Base-by-base conservation (phyloP, 2,329 filamentous ascomycete species). In the Aplosporella prunicola region DNA sequence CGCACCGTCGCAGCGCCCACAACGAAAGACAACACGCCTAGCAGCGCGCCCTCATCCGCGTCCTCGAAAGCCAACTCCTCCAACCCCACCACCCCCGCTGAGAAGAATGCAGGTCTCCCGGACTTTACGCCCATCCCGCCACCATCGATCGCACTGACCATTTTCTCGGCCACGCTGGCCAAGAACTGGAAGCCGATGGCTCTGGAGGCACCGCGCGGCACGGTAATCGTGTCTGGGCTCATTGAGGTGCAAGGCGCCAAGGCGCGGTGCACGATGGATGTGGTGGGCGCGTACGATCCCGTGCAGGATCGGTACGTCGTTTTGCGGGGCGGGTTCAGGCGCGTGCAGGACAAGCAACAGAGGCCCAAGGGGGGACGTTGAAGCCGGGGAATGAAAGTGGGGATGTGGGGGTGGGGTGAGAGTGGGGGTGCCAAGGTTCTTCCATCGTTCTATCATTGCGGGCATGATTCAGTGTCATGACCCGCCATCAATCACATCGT, bases 211-310 rank as follows among this genome's bases (percentile, higher is more conserved):
- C 66, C 68, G 5, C 57, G 66, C 9, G 68, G 68, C 3, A 58
- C 55, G 3, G 59, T 70, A 35, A 42, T 63, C 0, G 58, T 71
- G 9, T 50, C 55, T 2, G 68, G 67, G 4, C 39, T 69, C 22
- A 52, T 72, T 2, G 64, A 70, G 40, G 47, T 71, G 3, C 50
- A 57, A n/a, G 67, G 67, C 5, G 47, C 52, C 7, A 56, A 51
- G 29, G 65, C 61, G 1, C 54, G 52, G 27, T 46, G 63, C 39
- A 60, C 62, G 5, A 43, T 70, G n/a, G 64, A 68, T 39, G 62
- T 71, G 3, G 42, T 48, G 7, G 62, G 56, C 5, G 56, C 52
- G 5, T 72, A 70, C 43, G 64, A 71, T 40, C 65, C 66, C 1
- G 59, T 59, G 31, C 40, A 49, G 16, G 53, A 48, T 8, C 57